Evolutionary conservation across 371 early-diverging fungal species (phyloP), one percentile per base, ranked within the genome.

Genomic region (Mycotypha africana): DNA sequence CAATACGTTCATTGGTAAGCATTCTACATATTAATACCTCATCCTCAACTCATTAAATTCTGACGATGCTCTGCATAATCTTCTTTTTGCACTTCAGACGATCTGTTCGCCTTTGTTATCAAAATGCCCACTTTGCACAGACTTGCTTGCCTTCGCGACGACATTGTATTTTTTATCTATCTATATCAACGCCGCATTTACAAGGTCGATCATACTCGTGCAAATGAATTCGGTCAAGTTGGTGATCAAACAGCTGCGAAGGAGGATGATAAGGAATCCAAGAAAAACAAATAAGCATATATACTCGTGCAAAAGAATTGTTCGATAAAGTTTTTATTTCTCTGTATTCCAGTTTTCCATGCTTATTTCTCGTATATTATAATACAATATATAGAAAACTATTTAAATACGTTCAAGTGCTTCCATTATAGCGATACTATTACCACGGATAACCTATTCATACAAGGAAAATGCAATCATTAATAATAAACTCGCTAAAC

Each of bases 111-210:
- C 3, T 96, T 93, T 65, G 84, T 91, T 33, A 91, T 94, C 76
- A 89, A 89, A 60, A 95, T 95, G 96, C 96, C 96, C 22, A 84
- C 80, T 46, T 69, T 93, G n/a, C 96, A 95, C 64, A 77, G 94
- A 17, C 60, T 95, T 37, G 97, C 97, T 3, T 91, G 90, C 66
- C 78, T 96, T 31, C 80, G 93, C 35, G 92, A 91, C 60, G 93
- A 94, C 52, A 79, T 89, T 5, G 78, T 95, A 8, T 95, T 95
- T 56, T 73, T 93, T 47, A 73, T 92, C 15, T 92, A 91, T 62
- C 51, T 93, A 31, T 93, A 92, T 58, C 96, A 95, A 65, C 61
- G 89, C 22, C 91, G 85, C 71, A 74, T 79, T 21, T 95, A 95
- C 69, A 88, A 84, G 40, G 87, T 84, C 14, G 96, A 95, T 63